phyloP scores from a whole-genome alignment of 768 basidiomycete species.

The Austroboletus festivus region DNA sequence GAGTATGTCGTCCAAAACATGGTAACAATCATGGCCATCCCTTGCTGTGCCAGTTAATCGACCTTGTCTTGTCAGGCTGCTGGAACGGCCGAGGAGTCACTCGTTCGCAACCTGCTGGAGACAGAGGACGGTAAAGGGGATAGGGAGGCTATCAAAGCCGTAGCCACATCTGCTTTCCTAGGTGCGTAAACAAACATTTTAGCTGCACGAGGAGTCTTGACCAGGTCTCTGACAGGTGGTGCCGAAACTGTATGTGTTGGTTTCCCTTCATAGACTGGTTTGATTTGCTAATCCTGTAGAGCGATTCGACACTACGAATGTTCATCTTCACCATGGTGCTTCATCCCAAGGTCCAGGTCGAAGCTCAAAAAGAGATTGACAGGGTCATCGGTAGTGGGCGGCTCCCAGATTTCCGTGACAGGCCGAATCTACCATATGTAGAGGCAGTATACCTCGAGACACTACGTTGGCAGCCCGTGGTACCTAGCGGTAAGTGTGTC shows the following conservation, averaged over 20 bases:
- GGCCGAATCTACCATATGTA: slow-evolving; percentile 37
- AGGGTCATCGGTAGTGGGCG: slow-evolving; percentile 18
- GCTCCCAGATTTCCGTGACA: slow-evolving; percentile 28
- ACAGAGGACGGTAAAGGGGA: neutral
- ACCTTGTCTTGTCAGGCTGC: slow-evolving; percentile 5
- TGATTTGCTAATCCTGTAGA: slow-evolving; percentile 11
- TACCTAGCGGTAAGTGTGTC: slow-evolving; percentile 20
- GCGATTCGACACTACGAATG: slow-evolving; percentile 20
- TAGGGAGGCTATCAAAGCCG: slow-evolving; percentile 16
- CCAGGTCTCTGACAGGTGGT: slow-evolving; percentile 17
- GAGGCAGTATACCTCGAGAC: slow-evolving; percentile 40
- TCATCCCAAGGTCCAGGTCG: slow-evolving; percentile 25
- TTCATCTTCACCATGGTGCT: slow-evolving; percentile 30
- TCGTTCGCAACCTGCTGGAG: slow-evolving; percentile 21
- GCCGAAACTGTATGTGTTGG: slow-evolving; percentile 23
- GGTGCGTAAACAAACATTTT: slow-evolving; percentile 10
- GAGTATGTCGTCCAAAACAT: slow-evolving; percentile 23
- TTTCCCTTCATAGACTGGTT: too few relatives aligned
- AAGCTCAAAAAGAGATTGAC: slow-evolving; percentile 28
- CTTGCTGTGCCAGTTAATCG: neutral
- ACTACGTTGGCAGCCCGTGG: slow-evolving; percentile 25
- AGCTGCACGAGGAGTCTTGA: neutral
- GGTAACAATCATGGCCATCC: slow-evolving; percentile 5
- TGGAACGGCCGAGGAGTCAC: slow-evolving; percentile 20
- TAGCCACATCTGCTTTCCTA: slow-evolving; percentile 22